These are phyloP conservation scores for Saccharata proteae DNA, from an alignment of 2,329 filamentous ascomycete genomes.

Conservation along the genomic window DNA sequence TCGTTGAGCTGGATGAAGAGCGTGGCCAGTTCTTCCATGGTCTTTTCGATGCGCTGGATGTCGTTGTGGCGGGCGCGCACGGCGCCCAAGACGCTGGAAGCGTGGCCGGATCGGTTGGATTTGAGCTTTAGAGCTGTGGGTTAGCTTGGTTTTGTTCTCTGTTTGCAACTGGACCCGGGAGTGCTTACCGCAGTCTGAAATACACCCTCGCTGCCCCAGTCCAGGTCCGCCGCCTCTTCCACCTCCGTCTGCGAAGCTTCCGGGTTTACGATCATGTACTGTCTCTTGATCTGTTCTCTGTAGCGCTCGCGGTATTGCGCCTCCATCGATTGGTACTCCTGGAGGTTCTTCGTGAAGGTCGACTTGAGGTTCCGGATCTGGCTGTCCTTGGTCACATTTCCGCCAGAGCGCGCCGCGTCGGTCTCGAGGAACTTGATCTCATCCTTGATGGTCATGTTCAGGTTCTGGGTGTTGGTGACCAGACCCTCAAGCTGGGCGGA, in stretches of 20 bases:
- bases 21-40: conserved; percentile 54
- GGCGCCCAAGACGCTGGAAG: conserved; percentile 60
- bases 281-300: conserved; percentile 65
- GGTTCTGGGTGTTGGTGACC: conserved; percentile 56
- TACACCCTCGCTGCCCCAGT: conserved; percentile 68
- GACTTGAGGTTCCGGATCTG: conserved; percentile 59
- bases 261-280: conserved; percentile 72
- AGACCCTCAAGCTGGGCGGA: conserved; percentile 51
- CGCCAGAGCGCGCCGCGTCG: conserved; percentile 53
- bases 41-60: conserved; percentile 67
- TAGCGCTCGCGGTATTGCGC: conserved; percentile 57
- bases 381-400: conserved; percentile 54
- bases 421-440: conserved; percentile 65
- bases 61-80: conserved; percentile 76
- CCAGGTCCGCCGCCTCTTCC: conserved; percentile 52
- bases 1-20: conserved; percentile 67
- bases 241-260: conserved; percentile 66
- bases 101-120: conserved; percentile 62
- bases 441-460: conserved; percentile 65
- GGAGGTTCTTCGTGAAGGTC: conserved; percentile 59
- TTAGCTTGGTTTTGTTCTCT: conserved; percentile 3
- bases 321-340: conserved; percentile 61
- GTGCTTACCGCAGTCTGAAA: conserved; percentile 72
- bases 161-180: background rate
- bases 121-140: conserved; percentile 43